Conservation (phyloP, 2,329 filamentous ascomycete species). For the Amphichorda felina region DNA sequence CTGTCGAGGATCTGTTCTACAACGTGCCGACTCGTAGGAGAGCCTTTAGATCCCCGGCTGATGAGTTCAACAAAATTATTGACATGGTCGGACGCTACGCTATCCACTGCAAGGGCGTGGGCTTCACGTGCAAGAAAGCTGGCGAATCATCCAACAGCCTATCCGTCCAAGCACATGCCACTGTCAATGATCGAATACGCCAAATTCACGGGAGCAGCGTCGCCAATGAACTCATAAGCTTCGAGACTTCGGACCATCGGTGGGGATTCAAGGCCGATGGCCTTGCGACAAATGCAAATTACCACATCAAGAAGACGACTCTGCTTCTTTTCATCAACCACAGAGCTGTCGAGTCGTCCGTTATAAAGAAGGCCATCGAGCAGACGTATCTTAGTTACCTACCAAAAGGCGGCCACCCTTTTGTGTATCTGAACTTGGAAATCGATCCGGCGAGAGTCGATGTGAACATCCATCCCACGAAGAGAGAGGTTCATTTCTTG, state of each 20-base stretch:
- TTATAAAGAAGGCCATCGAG: conserved; percentile 82
- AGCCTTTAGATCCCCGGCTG: conserved; percentile 82
- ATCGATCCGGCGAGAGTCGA: conserved; percentile 89
- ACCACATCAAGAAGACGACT: conserved; percentile 80
- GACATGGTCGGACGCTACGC: conserved; percentile 91
- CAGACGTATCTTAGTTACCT: conserved; percentile 80
- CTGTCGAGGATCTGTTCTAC: conserved; percentile 94
- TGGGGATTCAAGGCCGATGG: conserved; percentile 79
- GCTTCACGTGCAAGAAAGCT: conserved; percentile 94
- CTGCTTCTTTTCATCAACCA: conserved; percentile 95
- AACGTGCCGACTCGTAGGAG: conserved; percentile 80
- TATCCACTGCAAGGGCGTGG: conserved; percentile 81
- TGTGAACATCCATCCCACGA: conserved; percentile 96
- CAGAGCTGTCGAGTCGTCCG: conserved; percentile 78
- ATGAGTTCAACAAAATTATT: conserved; percentile 96
- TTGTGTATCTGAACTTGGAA: conserved; percentile 82
- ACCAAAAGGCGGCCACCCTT: conserved; percentile 89
- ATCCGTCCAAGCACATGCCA: conserved; percentile 63
- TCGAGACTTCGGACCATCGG: conserved; percentile 58
- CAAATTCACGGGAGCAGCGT: conserved; percentile 78
- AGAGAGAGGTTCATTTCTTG: conserved; percentile 91
- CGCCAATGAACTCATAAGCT: conserved; percentile 77
- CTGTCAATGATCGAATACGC: conserved; percentile 70
- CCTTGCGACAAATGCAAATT: conserved; percentile 85
- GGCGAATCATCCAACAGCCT: conserved; percentile 78